Percentiles rank a stretch among this genome's conserved stretches.
Conservation (phyloP, 768 basidiomycete species). For the Boletus barrowsii region DNA sequence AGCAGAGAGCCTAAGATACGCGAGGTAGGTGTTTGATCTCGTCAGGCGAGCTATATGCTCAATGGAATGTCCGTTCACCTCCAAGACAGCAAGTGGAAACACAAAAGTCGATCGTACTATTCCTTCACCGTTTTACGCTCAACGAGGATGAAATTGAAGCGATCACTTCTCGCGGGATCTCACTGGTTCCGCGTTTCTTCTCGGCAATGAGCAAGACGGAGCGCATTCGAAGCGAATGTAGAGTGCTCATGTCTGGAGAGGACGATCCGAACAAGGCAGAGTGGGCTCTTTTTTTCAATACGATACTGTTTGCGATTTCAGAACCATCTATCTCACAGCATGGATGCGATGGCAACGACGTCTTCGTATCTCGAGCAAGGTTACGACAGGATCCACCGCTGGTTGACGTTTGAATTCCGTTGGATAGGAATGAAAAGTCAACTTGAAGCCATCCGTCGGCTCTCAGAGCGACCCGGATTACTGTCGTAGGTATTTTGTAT, state of each 20-base stretch:
- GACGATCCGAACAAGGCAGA: constrained; percentile 75
- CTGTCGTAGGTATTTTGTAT: constrained; percentile 35
- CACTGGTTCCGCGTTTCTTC: constrained; percentile 74
- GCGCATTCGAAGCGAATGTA: constrained; percentile 78
- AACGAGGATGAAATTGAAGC: constrained; percentile 67
- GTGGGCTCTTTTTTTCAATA: constrained; percentile 36
- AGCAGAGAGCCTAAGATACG: too few relatives aligned
- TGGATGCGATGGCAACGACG: constrained; percentile 87
- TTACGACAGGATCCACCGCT: constrained; percentile 85
- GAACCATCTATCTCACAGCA: constrained; percentile 37
- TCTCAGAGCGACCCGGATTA: constrained; percentile 76
- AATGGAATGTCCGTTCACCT: not conserved
- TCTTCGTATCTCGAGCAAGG: constrained; percentile 82
- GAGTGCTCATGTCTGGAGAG: constrained; percentile 83
- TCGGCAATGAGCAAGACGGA: constrained; percentile 84
- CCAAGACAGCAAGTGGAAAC: constrained; percentile 66
- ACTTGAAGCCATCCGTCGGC: constrained; percentile 68
- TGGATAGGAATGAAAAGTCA: constrained; percentile 71
- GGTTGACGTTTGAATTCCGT: constrained; percentile 82
- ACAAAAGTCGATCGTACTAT: constrained; percentile 72
- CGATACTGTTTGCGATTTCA: not conserved
- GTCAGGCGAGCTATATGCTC: not conserved
- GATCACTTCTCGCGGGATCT: constrained; percentile 74
- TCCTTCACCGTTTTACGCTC: constrained; percentile 85
- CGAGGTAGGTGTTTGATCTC: not conserved